Evolutionary conservation across 805 yeast species (phyloP), one percentile per base, ranked within the genome.

Genomic region (Candida vaughaniae): DNA sequence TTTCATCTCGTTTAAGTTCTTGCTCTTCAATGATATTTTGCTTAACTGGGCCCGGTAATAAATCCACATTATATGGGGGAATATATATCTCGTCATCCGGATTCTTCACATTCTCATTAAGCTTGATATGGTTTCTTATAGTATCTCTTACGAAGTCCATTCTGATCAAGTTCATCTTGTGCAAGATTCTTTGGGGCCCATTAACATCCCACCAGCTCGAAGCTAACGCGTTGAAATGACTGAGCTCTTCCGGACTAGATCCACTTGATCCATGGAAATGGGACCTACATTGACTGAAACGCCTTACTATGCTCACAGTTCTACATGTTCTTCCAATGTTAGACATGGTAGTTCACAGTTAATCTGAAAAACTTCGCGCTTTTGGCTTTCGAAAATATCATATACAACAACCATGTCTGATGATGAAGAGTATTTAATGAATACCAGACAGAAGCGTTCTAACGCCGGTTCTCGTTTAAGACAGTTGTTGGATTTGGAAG

Each of bases 191-290:
- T 56, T 93, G 98, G 1, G 97, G 84, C 0, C 99, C 99, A 46
- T 80, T 64, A 10, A 85, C 80, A 51, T 93, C 96, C 99, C 99
- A 93, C 99, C 99, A 93, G n/a, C 87, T 62, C n/a, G 83, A 70
- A 1, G 99, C 99, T 30, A 93, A 69, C 22, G 82, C 77, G 49
- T 85, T 80, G 62, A 93, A 93, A 60, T 93, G 98, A 7, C 73
- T 62, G 58, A 82, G 69, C 55, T 91, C 98, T 5, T 80, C 78
- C 6, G 63, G 64, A 0, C 80, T 72, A 4, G 79, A 71, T 4
- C 75, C 53, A 3, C 71, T 65, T 3, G 37, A 23, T 18, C 20
- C 18, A 25, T 43, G 47, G 7, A 10, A 38, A 8, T n/a, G n/a
- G n/a, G n/a, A n/a, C n/a, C n/a, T n/a, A n/a, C n/a, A n/a, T n/a